Evolutionary conservation across 164 flowering plant species (phyloP), one percentile per base, ranked within the genome.

Genomic region (Aristolochia fimbriata): DNA sequence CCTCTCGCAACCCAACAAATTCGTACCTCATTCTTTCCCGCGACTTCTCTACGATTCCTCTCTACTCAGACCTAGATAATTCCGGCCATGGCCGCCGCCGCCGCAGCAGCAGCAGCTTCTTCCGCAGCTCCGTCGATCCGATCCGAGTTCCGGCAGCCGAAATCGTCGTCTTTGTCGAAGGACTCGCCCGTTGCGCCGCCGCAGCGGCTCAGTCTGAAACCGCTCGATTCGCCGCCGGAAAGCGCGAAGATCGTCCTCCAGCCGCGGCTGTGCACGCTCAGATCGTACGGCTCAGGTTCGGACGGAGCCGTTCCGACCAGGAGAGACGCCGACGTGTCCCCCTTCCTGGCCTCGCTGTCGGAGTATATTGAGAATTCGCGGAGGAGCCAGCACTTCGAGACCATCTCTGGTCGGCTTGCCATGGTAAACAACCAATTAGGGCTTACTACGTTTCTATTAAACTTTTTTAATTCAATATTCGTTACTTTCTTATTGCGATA

Each of bases 311-410:
- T 82, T 60, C 76, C 57, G 72, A 68, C 61, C 37, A 58, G 70
- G 57, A 22, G 51, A 23, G 82, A 65, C 31, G 76, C 48, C 30
- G 70, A 60, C n/a, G 80, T 65, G 51, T 83, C 94, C 14, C 76
- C 82, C 47, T 91, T 91, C 64, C 81, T 86, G 27, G 84, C 72
- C n/a, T 74, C 77, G 15, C 69, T 91, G 58, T 79, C 85, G 17
- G 92, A 88, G 55, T 91, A 91, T 60, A 80, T 88, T 1, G 98
- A 91, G 60, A 91, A 84, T 68, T 80, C 95, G 15, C 80, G 70
- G 80, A 85, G 78, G 71, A 91, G 86, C 62, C 94, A 81, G 33
- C 94, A 88, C 63, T 75, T 86, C 8, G 98, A 91, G 79, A 85
- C 76, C 75, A 75, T 88, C 62, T 80, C 86, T 20, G 98, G 98